Evolutionary conservation across 164 flowering plant species (phyloP).

Genomic region (Berberis thunbergii): DNA sequence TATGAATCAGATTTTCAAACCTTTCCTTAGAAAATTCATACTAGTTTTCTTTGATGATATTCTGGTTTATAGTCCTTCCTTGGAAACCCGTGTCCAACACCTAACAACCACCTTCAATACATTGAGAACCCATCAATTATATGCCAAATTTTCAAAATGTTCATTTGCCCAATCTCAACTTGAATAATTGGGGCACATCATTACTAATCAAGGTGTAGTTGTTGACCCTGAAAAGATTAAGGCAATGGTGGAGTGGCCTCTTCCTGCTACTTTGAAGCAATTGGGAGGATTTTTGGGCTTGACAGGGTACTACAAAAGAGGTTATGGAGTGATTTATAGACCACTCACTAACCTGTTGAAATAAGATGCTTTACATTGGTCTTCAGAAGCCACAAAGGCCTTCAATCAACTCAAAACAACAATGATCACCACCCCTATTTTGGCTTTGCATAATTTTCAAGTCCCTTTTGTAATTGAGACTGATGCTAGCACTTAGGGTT

Average conservation of each 20-base stretch:
- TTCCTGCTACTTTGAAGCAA: not conserved
- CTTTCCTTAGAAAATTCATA: not conserved
- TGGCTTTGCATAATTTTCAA: no score
- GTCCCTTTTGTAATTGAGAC: no score
- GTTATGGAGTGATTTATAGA: no score
- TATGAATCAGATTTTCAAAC: not conserved
- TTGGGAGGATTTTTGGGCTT: not conserved
- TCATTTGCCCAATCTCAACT: not conserved
- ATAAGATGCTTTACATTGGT: no score
- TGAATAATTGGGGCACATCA: not conserved
- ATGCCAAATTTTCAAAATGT: not conserved
- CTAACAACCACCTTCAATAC: not conserved
- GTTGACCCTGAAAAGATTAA: not conserved
- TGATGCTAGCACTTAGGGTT: no score
- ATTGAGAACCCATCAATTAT: not conserved
- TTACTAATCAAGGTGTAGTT: not conserved
- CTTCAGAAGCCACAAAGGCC: no score
- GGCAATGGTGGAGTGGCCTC: not conserved
- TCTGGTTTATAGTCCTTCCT: not conserved
- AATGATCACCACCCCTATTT: no score
- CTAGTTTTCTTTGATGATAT: slow-evolving; percentile 1
- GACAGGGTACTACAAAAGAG: not conserved
- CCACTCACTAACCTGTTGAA: no score
- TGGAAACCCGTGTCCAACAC: not conserved
- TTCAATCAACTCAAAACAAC: no score